A percentile compares a stretch with the other conserved stretches of the same genome.
phyloP scores from a whole-genome alignment of 2,329 filamentous ascomycete genomes.

The Fragosphaeria purpurea region DNA sequence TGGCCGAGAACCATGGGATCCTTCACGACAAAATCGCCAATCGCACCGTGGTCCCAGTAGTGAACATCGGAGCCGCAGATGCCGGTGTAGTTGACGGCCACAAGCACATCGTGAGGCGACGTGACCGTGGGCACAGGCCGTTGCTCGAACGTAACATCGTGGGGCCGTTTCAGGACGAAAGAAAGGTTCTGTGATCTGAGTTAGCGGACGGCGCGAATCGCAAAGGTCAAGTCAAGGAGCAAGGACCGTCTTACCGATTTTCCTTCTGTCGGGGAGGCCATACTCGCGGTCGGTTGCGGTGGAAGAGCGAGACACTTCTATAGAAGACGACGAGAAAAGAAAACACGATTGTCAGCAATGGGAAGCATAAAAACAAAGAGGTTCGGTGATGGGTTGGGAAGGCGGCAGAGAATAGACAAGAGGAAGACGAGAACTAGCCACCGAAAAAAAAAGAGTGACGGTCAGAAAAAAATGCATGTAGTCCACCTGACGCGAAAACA shows the following conservation, averaged over 20 bases:
- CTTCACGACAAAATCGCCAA: constrained; percentile 74
- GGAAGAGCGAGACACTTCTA: too few relatives aligned
- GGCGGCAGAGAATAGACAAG: neutral
- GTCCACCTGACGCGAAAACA: too few relatives aligned
- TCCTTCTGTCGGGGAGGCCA: constrained; percentile 16
- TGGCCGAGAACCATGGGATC: constrained; percentile 69
- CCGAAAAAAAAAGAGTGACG: neutral
- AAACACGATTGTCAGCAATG: neutral
- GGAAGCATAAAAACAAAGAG: too few relatives aligned
- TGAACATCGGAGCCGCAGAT: constrained; percentile 84
- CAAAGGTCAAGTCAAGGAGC: neutral
- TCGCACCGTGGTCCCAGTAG: constrained; percentile 81
- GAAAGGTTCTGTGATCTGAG: constrained; percentile 60
- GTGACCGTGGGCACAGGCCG: constrained; percentile 60
- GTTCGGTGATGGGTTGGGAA: too few relatives aligned
- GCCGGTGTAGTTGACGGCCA: constrained; percentile 74
- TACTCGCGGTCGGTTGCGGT: constrained; percentile 3
- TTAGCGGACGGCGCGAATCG: neutral
- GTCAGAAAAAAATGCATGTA: too few relatives aligned
- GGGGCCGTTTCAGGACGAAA: constrained; percentile 70
- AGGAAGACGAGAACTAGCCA: neutral
- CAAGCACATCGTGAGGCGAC: constrained; percentile 63
- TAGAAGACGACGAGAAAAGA: neutral
- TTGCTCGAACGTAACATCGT: constrained; percentile 65
- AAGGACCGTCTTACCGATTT: constrained; percentile 19